A percentile compares a stretch with the other conserved stretches of the same genome.
Evolutionary conservation across 345 rosid genomes (phyloP).

Genomic region (Heritiera littoralis): DNA sequence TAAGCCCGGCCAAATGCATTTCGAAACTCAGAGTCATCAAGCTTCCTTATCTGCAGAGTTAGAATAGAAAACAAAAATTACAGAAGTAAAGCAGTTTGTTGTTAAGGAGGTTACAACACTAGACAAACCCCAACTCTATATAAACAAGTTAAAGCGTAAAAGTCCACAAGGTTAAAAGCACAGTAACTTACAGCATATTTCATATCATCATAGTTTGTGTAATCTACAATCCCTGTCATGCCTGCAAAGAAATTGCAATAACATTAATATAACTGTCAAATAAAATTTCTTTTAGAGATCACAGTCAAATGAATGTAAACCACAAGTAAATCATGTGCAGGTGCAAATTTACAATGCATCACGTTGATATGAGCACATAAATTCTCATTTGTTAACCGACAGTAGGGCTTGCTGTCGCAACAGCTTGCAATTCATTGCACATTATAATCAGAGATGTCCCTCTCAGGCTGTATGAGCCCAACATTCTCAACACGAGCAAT

Average conservation of each 20-base stretch:
- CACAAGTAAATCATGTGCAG: neutral
- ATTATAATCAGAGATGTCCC: neutral
- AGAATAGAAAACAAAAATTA: constrained; percentile 10
- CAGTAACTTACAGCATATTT: constrained; percentile 79
- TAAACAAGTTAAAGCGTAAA: constrained; percentile 1
- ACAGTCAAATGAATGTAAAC: neutral
- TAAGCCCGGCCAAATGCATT: constrained; percentile 88
- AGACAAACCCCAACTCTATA: neutral
- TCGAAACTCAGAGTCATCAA: constrained; percentile 81
- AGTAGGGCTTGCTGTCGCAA: neutral
- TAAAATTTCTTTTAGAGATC: neutral
- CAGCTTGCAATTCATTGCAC: neutral
- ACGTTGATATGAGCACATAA: neutral
- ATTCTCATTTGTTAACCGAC: neutral
- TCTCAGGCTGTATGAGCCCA: neutral
- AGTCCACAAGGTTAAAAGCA: neutral
- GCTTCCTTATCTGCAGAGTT: constrained; percentile 65
- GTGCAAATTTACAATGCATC: neutral
- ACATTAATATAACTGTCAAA: neutral
- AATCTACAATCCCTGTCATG: constrained; percentile 86
- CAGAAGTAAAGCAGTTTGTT: neutral
- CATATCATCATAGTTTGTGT: constrained; percentile 89
- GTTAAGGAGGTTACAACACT: neutral
- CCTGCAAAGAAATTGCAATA: constrained; percentile 46
- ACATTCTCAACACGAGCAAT: neutral